phyloP scores from a whole-genome alignment of 345 rosid species.

The Ceriops decandra region DNA sequence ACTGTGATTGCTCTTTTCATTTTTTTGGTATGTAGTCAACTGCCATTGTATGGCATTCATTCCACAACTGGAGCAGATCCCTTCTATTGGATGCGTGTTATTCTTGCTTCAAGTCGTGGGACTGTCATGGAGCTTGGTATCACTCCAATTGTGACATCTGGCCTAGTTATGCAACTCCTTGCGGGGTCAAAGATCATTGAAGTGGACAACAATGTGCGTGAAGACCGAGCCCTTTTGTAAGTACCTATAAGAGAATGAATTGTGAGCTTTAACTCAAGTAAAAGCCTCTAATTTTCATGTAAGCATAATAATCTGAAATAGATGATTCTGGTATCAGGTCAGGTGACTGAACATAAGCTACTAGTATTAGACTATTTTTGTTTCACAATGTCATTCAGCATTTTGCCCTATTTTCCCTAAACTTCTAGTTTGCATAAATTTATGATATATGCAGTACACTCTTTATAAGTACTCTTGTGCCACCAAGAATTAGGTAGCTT shows the following conservation, averaged over 20 bases:
- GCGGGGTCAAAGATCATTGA: slow-evolving; percentile 75
- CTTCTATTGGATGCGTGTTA: slow-evolving; percentile 77
- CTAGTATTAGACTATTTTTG: no score
- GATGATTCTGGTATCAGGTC: no score
- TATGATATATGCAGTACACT: no score
- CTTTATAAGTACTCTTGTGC: no score
- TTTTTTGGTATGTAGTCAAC: slow-evolving; percentile 74
- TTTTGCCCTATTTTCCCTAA: no score
- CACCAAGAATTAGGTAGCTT: background rate
- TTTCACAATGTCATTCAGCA: no score
- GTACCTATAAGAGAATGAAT: slow-evolving; percentile 9
- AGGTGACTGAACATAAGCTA: no score
- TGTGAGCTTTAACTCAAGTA: background rate
- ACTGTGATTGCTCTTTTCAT: slow-evolving; percentile 73
- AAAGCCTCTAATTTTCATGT: no score
- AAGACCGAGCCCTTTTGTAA: slow-evolving; percentile 76
- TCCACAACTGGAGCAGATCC: slow-evolving; percentile 76
- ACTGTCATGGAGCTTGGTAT: slow-evolving; percentile 87
- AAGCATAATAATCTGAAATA: no score
- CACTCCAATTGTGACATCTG: slow-evolving; percentile 78
- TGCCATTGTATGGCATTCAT: slow-evolving; percentile 68
- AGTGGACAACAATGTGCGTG: slow-evolving; percentile 75
- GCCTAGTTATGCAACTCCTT: slow-evolving; percentile 69
- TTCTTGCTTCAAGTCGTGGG: slow-evolving; percentile 71
- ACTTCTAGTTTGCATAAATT: no score